Conservation (phyloP, 2,329 filamentous ascomycete genomes). For the Phyllosticta capitalensis region DNA sequence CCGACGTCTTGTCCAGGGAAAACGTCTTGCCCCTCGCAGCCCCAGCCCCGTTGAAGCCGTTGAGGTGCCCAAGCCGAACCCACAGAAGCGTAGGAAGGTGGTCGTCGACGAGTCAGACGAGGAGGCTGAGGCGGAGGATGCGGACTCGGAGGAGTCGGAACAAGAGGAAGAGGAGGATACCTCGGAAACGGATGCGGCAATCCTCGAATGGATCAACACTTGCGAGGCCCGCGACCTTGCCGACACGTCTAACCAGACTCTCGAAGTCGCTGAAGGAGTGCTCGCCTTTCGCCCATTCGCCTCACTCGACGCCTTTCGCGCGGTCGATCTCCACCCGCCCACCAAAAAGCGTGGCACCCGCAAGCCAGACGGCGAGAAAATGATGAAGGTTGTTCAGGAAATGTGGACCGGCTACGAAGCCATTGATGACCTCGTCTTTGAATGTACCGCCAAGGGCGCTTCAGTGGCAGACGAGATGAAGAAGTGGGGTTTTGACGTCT, state of each 20-base stretch:
- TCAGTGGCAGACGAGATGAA: slow-evolving; percentile 56
- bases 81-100: slow-evolving; percentile 12
- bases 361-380: slow-evolving; percentile 50
- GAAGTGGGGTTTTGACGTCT: slow-evolving; percentile 57
- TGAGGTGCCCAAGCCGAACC: background rate
- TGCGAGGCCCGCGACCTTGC: slow-evolving; percentile 67
- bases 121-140: slow-evolving; percentile 35
- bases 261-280: slow-evolving; percentile 59
- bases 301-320: slow-evolving; percentile 54
- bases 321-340: slow-evolving; percentile 41
- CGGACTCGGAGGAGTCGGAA: slow-evolving; percentile 1
- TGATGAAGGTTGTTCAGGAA: slow-evolving; percentile 56
- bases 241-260: slow-evolving; percentile 68
- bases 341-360: slow-evolving; percentile 33
- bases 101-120: slow-evolving; percentile 27
- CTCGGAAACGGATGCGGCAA: slow-evolving; percentile 39
- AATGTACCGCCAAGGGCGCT: slow-evolving; percentile 65
- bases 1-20: slow-evolving; percentile 40
- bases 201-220: slow-evolving; percentile 75
- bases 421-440: slow-evolving; percentile 69
- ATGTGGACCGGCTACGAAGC: slow-evolving; percentile 75
- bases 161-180: slow-evolving; percentile 22
- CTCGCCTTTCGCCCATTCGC: slow-evolving; percentile 67
- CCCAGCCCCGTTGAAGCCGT: background rate
- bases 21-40: background rate